Percentiles rank a stretch among this genome's conserved stretches.
phyloP scores from a whole-genome alignment of 495 filamentous ascomycete genomes.

The Penicillium fimorum region DNA sequence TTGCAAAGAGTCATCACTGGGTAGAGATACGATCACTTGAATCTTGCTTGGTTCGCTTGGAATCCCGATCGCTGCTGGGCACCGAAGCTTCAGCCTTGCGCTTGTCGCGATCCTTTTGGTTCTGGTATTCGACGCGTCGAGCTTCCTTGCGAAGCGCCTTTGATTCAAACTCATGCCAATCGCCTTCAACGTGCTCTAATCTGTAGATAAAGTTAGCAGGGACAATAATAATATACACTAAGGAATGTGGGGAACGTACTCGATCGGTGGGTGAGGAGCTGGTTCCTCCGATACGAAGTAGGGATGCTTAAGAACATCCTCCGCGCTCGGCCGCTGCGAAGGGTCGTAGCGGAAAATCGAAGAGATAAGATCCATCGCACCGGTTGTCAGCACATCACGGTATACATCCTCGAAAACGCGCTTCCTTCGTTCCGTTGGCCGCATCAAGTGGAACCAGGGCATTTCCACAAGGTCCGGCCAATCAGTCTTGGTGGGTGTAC shows the following conservation, averaged over 20 bases:
- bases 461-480: constrained; percentile 90
- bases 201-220: constrained; percentile 43
- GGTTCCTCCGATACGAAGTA: constrained; percentile 90
- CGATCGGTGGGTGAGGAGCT: constrained; percentile 69
- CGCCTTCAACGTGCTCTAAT: constrained; percentile 79
- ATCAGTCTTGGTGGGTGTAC: constrained; percentile 77
- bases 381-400: constrained; percentile 64
- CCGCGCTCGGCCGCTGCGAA: constrained; percentile 75
- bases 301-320: constrained; percentile 80
- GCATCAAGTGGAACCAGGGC: constrained; percentile 92
- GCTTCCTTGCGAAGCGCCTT: constrained; percentile 90
- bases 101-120: constrained; percentile 55
- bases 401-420: constrained; percentile 84
- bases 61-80: constrained; percentile 38
- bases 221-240: neutral
- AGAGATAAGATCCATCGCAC: constrained; percentile 77
- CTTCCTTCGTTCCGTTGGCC: constrained; percentile 69
- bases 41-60: constrained; percentile 36
- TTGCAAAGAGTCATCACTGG: neutral
- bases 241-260: constrained; percentile 57
- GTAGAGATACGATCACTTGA: constrained; percentile 8
- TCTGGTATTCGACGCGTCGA: constrained; percentile 55
- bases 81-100: constrained; percentile 36
- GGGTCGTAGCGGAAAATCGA: constrained; percentile 89
- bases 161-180: constrained; percentile 99